These are phyloP conservation scores for Aureobasidium sp. DNA, from an alignment of 2,329 filamentous ascomycete genomes.

Conservation along the genomic window DNA sequence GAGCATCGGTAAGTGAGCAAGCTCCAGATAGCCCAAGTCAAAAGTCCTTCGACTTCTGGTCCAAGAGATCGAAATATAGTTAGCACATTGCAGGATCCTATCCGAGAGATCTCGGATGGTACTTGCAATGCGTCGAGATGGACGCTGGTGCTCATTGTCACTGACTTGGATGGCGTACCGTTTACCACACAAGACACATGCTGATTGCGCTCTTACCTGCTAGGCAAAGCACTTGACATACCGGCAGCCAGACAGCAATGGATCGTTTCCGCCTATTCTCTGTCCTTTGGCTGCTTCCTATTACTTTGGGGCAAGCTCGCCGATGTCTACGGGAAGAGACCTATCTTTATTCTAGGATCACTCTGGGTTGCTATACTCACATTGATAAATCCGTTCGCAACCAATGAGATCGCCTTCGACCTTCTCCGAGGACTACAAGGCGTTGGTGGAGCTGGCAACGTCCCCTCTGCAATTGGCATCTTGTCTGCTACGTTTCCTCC, in stretches of 20 bases:
- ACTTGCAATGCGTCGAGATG: no score
- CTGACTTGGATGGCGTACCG: no score
- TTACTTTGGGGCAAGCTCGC: slow-evolving; percentile 60
- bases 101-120: no score
- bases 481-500: slow-evolving; percentile 59
- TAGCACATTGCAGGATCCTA: no score
- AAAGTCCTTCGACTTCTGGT: no score
- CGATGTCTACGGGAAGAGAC: slow-evolving; percentile 57
- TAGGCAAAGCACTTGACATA: slow-evolving; percentile 21
- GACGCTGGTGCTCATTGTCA: no score
- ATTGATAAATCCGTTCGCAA: slow-evolving; percentile 54
- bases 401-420: slow-evolving; percentile 60
- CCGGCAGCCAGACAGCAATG: slow-evolving; percentile 36
- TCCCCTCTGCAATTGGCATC: slow-evolving; percentile 63
- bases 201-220: no score
- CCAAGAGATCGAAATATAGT: no score
- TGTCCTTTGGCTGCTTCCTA: slow-evolving; percentile 60
- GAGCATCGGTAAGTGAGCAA: slow-evolving; percentile 17
- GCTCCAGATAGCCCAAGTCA: no score
- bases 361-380: slow-evolving; percentile 54
- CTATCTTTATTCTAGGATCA: slow-evolving; percentile 57
- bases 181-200: no score
- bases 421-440: slow-evolving; percentile 59
- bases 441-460: slow-evolving; percentile 59
- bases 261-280: slow-evolving; percentile 57